Conservation (phyloP, 371 early-diverging fungal species). For the Enteropsectra breve region DNA sequence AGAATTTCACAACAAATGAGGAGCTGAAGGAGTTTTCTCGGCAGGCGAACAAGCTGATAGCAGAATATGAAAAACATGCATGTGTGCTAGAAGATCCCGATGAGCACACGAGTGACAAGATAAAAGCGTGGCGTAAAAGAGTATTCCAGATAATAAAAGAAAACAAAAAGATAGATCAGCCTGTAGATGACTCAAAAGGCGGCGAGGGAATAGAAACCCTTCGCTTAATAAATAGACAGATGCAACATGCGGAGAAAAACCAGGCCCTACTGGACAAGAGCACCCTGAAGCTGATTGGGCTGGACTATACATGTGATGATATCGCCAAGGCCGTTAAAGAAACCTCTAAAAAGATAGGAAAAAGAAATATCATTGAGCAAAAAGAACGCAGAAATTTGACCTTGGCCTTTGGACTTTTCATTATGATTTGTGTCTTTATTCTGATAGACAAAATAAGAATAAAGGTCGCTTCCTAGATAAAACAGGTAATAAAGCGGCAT, state of each 20-base stretch:
- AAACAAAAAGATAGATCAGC: not conserved
- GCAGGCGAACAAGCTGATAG: not conserved
- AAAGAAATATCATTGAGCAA: conserved; percentile 28
- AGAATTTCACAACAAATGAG: not conserved
- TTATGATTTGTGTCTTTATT: conserved; percentile 26
- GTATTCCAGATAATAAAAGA: not conserved
- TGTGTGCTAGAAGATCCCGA: not conserved
- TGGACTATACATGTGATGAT: conserved; percentile 51
- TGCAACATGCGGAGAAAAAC: conserved; percentile 50
- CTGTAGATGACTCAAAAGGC: conserved; percentile 17
- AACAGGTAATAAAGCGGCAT: too few species aligned
- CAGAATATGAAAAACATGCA: not conserved
- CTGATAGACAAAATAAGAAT: conserved; percentile 22
- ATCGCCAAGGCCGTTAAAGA: conserved; percentile 44
- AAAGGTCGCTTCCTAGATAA: conserved; percentile 13
- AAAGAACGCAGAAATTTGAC: conserved; percentile 27
- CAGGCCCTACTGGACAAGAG: conserved; percentile 32
- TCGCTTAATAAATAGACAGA: conserved; percentile 44
- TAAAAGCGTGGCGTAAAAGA: conserved; percentile 1
- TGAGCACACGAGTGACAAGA: not conserved
- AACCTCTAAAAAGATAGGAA: conserved; percentile 35
- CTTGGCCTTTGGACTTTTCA: conserved; percentile 20
- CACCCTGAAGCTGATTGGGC: conserved; percentile 50
- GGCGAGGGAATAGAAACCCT: conserved; percentile 47
- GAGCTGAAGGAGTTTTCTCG: not conserved